Percentiles rank a stretch among this genome's conserved stretches.
Evolutionary conservation across 129 eudicot species (phyloP).

Genomic region (Lonicera japonica): DNA sequence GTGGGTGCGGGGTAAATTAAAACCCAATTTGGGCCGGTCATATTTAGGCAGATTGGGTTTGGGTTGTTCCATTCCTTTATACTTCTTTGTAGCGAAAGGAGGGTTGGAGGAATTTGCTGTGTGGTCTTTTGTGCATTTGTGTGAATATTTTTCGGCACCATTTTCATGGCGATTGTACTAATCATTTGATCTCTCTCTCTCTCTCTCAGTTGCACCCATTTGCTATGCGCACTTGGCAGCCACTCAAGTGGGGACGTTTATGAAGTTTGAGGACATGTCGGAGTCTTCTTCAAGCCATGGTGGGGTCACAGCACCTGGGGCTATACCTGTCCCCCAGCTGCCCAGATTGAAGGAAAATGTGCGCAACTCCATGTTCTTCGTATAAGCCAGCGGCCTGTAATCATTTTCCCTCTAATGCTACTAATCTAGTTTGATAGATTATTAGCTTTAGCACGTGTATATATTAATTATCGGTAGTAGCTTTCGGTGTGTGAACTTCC

Average conservation of each 20-base stretch:
- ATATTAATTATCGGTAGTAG: no score
- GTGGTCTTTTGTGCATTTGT: neutral
- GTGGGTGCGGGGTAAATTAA: no score
- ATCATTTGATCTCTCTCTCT: neutral
- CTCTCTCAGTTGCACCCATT: neutral
- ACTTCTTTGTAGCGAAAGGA: no score
- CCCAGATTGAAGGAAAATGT: constrained; percentile 35
- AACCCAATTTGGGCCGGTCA: no score
- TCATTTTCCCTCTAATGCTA: no score
- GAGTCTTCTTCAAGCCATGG: constrained; percentile 67
- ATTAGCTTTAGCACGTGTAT: no score
- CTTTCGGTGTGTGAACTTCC: no score
- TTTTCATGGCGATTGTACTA: constrained; percentile 64
- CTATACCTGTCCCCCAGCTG: neutral
- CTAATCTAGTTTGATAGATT: no score
- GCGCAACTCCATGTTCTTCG: constrained; percentile 70
- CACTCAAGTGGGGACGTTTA: neutral
- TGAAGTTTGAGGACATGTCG: constrained; percentile 1
- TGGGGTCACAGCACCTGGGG: constrained; percentile 30
- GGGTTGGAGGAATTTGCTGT: no score
- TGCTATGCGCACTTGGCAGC: neutral
- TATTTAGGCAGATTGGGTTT: no score
- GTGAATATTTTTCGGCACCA: constrained; percentile 61
- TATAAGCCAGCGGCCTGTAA: no score
- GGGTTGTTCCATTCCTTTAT: no score